Conservation (phyloP, 1,284 basidiomycete genomes). For the Austroboletus niveus region DNA sequence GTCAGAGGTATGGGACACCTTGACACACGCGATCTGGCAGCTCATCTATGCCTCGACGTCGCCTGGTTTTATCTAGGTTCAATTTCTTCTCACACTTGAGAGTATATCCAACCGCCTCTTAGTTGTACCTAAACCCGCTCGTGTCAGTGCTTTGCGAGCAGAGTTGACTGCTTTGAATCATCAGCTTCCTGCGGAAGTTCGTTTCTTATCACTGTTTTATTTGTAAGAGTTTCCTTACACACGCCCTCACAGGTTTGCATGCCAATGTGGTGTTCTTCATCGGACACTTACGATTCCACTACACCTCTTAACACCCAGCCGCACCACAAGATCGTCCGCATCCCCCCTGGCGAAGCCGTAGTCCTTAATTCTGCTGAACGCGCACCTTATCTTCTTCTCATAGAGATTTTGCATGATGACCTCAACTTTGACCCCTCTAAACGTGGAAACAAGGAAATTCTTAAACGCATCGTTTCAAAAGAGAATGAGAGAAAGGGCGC, state of each 20-base stretch:
- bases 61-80: conserved; percentile 48
- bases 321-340: conserved; percentile 95
- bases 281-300: conserved; percentile 48
- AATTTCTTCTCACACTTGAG: conserved; percentile 87
- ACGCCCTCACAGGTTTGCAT: conserved; percentile 76
- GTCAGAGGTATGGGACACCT: conserved; percentile 61
- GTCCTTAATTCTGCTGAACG: conserved; percentile 98
- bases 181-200: conserved; percentile 89
- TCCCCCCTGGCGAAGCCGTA: conserved; percentile 96
- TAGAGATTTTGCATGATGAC: conserved; percentile 91
- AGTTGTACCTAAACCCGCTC: conserved; percentile 90
- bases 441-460: conserved; percentile 80
- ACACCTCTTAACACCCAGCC: conserved; percentile 46
- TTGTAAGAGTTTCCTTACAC: not conserved
- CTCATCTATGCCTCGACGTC: conserved; percentile 2
- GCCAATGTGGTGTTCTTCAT: conserved; percentile 92
- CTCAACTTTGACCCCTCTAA: conserved; percentile 91
- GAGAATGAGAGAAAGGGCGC: conserved; percentile 60
- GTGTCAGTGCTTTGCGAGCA: conserved; percentile 92
- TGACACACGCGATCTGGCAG: not conserved
- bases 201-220: conserved; percentile 15
- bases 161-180: conserved; percentile 97
- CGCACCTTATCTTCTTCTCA: conserved; percentile 90
- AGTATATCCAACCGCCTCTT: conserved; percentile 92
- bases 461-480: conserved; percentile 81